These are phyloP conservation scores for Coprinopsis sp. DNA, from an alignment of 768 basidiomycete genomes.

Conservation along the genomic window DNA sequence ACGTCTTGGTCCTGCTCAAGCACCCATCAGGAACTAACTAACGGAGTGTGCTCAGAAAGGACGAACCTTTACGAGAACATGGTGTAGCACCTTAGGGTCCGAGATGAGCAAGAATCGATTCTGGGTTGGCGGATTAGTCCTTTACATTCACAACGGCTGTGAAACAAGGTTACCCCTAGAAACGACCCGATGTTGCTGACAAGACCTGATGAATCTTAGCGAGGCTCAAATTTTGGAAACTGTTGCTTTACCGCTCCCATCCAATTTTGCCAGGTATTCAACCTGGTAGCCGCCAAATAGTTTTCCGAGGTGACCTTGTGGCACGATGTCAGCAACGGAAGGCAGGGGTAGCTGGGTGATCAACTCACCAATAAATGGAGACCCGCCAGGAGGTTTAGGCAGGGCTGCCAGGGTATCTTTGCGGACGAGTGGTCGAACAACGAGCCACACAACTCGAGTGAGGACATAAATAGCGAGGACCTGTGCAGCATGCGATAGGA, in stretches of 20 bases:
- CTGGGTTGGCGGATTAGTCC: slow-evolving; percentile 10
- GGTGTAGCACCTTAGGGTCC: slow-evolving; percentile 42
- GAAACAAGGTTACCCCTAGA: too few species aligned
- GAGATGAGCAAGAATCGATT: slow-evolving; percentile 34
- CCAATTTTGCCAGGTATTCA: too few species aligned
- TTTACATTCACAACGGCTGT: neutral
- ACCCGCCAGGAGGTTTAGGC: slow-evolving; percentile 20
- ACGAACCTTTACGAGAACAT: slow-evolving; percentile 43
- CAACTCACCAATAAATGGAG: neutral
- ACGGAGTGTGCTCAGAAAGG: neutral
- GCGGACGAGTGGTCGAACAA: slow-evolving; percentile 8
- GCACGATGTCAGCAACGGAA: too few species aligned
- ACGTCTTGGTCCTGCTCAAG: slow-evolving; percentile 23
- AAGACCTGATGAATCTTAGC: too few species aligned
- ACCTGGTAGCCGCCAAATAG: neutral
- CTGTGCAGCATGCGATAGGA: neutral
- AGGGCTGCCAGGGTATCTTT: slow-evolving; percentile 28
- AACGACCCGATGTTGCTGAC: too few species aligned
- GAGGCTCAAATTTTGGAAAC: too few species aligned
- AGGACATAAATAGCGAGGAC: neutral
- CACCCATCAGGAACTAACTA: neutral
- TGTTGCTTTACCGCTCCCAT: too few species aligned
- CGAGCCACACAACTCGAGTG: slow-evolving; percentile 11
- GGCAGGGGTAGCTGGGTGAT: neutral
- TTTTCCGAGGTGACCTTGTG: slow-evolving; percentile 2